phyloP scores from a whole-genome alignment of 305 asterid species.

The Rubia occidens region DNA sequence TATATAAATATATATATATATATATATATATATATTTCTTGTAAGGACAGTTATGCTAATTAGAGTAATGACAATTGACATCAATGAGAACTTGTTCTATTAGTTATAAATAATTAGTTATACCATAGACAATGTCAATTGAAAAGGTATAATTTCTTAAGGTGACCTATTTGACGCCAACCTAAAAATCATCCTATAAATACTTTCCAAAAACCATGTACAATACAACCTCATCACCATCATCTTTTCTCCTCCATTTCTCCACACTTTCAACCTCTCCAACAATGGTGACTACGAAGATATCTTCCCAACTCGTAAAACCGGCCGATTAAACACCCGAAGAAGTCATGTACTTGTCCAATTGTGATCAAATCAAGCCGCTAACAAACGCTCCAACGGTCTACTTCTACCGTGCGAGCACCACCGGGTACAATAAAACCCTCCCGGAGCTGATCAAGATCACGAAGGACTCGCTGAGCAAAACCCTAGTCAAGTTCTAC shows the following conservation, averaged over 20 bases:
- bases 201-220: not conserved
- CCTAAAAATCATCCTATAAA: not conserved
- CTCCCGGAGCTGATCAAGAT: not conserved
- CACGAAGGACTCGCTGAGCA: slow-evolving; percentile 21
- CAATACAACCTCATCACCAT: not conserved
- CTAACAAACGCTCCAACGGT: slow-evolving; percentile 34
- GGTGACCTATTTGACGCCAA: not conserved
- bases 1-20: too few species aligned
- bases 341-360: slow-evolving; percentile 30
- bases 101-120: not conserved
- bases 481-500: slow-evolving; percentile 15
- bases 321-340: slow-evolving; percentile 45
- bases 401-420: slow-evolving; percentile 19
- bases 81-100: not conserved
- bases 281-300: slow-evolving; percentile 27
- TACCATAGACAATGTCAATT: not conserved
- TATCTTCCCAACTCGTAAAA: slow-evolving; percentile 38
- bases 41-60: too few species aligned
- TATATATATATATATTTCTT: too few species aligned
- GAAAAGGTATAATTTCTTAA: not conserved
- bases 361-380: slow-evolving; percentile 46
- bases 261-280: not conserved
- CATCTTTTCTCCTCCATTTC: not conserved
- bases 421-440: not conserved
- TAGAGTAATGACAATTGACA: not conserved